Evolutionary conservation across 306 rosid genomes (phyloP).

Genomic region (Prunus campanulata): DNA sequence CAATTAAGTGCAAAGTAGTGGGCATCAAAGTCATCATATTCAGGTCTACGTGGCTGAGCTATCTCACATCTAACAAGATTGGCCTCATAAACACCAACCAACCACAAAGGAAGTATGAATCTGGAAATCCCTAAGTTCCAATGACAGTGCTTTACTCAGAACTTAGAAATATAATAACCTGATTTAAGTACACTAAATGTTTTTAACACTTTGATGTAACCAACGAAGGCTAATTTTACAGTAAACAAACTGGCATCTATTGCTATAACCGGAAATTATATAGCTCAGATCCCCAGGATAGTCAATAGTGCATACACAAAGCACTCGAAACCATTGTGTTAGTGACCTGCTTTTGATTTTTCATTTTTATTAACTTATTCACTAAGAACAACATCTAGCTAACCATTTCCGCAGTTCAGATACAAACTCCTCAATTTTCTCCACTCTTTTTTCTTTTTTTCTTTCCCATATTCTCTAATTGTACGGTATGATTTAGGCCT

Average conservation of each 20-base stretch:
- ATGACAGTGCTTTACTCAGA: not conserved
- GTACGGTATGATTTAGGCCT: not conserved
- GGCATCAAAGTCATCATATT: not conserved
- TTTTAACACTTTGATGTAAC: not conserved
- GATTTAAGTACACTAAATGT: not conserved
- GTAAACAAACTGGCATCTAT: not conserved
- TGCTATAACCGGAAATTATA: not conserved
- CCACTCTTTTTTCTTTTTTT: not conserved
- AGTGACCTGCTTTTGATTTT: not conserved
- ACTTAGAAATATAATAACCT: not conserved
- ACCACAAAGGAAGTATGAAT: not conserved
- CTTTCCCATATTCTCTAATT: not conserved
- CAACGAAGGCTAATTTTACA: not conserved
- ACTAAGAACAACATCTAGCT: not conserved
- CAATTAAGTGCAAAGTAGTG: not conserved
- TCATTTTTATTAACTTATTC: not conserved
- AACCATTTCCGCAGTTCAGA: not conserved
- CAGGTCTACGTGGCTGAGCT: not conserved
- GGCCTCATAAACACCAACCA: constrained; percentile 2
- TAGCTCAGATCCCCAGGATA: not conserved
- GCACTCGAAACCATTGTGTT: not conserved
- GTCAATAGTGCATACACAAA: not conserved
- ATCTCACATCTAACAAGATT: not conserved
- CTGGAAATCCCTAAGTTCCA: not conserved
- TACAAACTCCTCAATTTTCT: not conserved